phyloP scores from a whole-genome alignment of 352 stramenopile species.

The Phytophthora agathidicida region DNA sequence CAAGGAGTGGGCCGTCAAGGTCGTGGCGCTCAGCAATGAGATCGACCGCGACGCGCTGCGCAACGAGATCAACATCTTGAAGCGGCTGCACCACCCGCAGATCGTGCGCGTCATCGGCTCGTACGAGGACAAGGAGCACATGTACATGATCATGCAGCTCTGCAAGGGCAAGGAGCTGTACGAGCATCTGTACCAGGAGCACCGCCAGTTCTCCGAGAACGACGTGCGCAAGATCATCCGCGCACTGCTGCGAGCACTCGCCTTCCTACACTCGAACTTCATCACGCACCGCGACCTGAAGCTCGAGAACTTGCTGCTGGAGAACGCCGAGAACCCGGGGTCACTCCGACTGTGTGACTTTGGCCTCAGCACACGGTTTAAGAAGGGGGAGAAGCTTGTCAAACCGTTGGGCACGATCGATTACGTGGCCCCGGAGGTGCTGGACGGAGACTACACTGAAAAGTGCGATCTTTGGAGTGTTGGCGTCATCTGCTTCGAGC shows the following conservation, averaged over 20 bases:
- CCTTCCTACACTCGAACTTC: slow-evolving; percentile 83
- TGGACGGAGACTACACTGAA: slow-evolving; percentile 84
- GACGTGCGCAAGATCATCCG: slow-evolving; percentile 74
- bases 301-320: slow-evolving; percentile 82
- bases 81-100: slow-evolving; percentile 79
- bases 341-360: slow-evolving; percentile 89
- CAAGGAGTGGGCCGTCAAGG: slow-evolving; percentile 82
- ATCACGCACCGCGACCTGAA: slow-evolving; percentile 86
- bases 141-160: slow-evolving; percentile 91
- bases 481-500: slow-evolving; percentile 80
- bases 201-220: slow-evolving; percentile 66
- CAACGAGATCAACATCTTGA: slow-evolving; percentile 83
- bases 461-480: slow-evolving; percentile 87
- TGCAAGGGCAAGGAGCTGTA: slow-evolving; percentile 85
- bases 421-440: slow-evolving; percentile 81
- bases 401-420: slow-evolving; percentile 84
- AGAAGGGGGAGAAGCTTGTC: slow-evolving; percentile 71
- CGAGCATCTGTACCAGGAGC: slow-evolving; percentile 73
- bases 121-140: slow-evolving; percentile 79
- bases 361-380: slow-evolving; percentile 77
- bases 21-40: slow-evolving; percentile 73
- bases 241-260: slow-evolving; percentile 57
- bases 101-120: slow-evolving; percentile 81
- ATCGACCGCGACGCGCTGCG: slow-evolving; percentile 76
- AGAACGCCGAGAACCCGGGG: slow-evolving; percentile 59